phyloP scores from a whole-genome alignment of 441 rosid species.

The Flueggea neowawraea region DNA sequence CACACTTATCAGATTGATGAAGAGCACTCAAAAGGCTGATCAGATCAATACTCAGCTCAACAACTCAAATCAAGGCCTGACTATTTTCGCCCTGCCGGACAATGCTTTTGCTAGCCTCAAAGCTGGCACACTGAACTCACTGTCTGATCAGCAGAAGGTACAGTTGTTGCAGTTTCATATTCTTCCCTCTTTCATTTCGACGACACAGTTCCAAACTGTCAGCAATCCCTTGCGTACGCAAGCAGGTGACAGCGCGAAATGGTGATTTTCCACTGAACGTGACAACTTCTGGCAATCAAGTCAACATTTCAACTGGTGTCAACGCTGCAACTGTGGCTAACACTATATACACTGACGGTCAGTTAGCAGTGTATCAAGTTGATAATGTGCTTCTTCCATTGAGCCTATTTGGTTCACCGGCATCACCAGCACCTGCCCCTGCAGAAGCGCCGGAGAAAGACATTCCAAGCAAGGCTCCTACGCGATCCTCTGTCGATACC shows the following conservation, averaged over 20 bases:
- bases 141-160: slow-evolving; percentile 68
- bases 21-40: slow-evolving; percentile 54
- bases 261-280: slow-evolving; percentile 72
- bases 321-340: slow-evolving; percentile 63
- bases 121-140: slow-evolving; percentile 65
- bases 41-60: slow-evolving; percentile 78
- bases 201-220: slow-evolving; percentile 72
- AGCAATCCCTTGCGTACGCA: slow-evolving; percentile 91
- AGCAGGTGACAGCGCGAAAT: slow-evolving; percentile 54
- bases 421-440: slow-evolving; percentile 57
- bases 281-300: slow-evolving; percentile 77
- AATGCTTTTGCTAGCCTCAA: slow-evolving; percentile 65
- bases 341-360: slow-evolving; percentile 43
- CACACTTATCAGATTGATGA: slow-evolving; percentile 54
- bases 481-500: slow-evolving; percentile 35
- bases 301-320: slow-evolving; percentile 81
- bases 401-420: slow-evolving; percentile 45
- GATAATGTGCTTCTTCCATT: slow-evolving; percentile 77
- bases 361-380: slow-evolving; percentile 74
- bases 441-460: slow-evolving; percentile 44
- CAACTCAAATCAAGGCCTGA: slow-evolving; percentile 72
- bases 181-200: slow-evolving; percentile 55
- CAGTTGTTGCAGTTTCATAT: slow-evolving; percentile 82
- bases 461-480: slow-evolving; percentile 43
- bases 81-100: slow-evolving; percentile 78